Evolutionary conservation across 2,329 filamentous ascomycete species (phyloP).

Genomic region (Colletotrichum nymphaeae): DNA sequence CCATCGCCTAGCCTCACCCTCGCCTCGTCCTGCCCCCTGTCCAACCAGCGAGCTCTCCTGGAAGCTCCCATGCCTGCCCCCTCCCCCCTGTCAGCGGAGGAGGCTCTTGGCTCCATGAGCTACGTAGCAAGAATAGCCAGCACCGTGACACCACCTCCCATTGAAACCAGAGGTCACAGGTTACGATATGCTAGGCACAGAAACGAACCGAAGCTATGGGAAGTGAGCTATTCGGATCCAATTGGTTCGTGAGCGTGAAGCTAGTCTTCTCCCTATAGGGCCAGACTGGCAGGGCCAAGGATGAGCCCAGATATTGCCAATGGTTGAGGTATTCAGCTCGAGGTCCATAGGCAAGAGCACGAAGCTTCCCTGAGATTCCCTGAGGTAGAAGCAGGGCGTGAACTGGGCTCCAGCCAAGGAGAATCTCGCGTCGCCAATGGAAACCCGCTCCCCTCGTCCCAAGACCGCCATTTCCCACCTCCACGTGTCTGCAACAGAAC

Average conservation of each 20-base stretch:
- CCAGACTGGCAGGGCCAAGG: background rate
- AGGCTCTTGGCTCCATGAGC: constrained; percentile 18
- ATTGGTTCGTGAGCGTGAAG: background rate
- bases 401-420: background rate
- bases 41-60: constrained; percentile 11
- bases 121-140: background rate
- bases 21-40: background rate
- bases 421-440: background rate
- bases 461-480: constrained; percentile 29
- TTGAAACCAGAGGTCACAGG: background rate
- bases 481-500: constrained; percentile 24
- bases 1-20: background rate
- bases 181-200: background rate
- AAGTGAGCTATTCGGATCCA: background rate
- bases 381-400: background rate
- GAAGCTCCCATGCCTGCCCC: background rate
- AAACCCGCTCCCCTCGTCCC: background rate
- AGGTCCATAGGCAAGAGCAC: background rate
- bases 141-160: background rate
- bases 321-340: no score
- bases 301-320: background rate
- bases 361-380: background rate
- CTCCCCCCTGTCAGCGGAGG: background rate
- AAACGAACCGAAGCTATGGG: constrained; percentile 27
- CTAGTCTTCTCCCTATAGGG: background rate